Evolutionary conservation across 768 basidiomycete genomes (phyloP).

Genomic region (Glaciozyma martinii): DNA sequence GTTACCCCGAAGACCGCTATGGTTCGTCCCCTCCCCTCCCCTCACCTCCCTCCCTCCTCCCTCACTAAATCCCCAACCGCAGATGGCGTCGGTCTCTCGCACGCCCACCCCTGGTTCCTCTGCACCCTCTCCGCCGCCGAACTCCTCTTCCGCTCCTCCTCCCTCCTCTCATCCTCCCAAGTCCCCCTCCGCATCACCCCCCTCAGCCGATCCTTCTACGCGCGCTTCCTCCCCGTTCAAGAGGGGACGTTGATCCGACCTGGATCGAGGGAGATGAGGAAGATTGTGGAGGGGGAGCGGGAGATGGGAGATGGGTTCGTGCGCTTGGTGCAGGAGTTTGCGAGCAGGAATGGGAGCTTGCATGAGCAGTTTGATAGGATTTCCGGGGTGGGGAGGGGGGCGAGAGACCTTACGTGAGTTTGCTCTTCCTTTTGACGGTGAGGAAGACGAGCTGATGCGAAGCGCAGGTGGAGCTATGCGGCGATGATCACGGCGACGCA

Average conservation of each 20-base stretch:
- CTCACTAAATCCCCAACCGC: background rate
- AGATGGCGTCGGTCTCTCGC: conserved; percentile 30
- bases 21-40: background rate
- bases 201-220: background rate
- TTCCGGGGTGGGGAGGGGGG: conserved; percentile 12
- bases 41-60: too few relatives aligned
- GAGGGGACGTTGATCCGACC: background rate
- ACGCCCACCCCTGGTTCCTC: conserved; percentile 33
- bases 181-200: conserved; percentile 8
- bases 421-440: background rate
- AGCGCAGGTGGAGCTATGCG: conserved; percentile 19
- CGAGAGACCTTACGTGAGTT: conserved; percentile 18
- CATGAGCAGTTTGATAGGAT: conserved; percentile 23
- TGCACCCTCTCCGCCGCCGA: conserved; percentile 30
- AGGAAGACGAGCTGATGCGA: background rate
- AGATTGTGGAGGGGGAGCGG: background rate
- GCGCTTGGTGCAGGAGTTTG: conserved; percentile 17
- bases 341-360: conserved; percentile 9
- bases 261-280: background rate
- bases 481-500: conserved; percentile 14
- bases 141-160: conserved; percentile 20
- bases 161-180: conserved; percentile 1
- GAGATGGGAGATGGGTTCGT: conserved; percentile 21
- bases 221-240: background rate
- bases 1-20: conserved; percentile 34